These are phyloP conservation scores for Trichosporon sp. DNA, from an alignment of 1,284 basidiomycete genomes.

Conservation along the genomic window DNA sequence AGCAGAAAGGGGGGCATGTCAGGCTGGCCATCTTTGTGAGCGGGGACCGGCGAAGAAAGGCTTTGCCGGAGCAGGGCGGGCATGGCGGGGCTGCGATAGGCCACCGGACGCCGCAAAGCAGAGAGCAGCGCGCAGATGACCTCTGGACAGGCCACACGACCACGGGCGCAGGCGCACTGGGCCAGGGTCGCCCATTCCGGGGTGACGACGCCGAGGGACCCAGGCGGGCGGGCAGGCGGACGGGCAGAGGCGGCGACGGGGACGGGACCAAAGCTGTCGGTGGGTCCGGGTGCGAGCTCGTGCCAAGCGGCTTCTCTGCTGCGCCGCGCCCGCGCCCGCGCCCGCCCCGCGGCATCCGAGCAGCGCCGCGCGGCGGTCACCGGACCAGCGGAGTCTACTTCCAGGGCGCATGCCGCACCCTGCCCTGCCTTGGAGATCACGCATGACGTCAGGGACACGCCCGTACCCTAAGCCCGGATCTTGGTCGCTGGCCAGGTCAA, in stretches of 20 bases:
- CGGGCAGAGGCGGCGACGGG: not conserved
- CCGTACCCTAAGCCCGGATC: not conserved
- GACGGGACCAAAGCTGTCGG: not conserved
- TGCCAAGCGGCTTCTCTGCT: not conserved
- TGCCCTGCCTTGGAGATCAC: not conserved
- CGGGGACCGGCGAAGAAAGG: too few species aligned
- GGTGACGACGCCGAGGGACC: not conserved
- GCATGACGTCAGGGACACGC: not conserved
- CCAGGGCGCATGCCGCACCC: not conserved
- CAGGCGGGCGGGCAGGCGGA: not conserved
- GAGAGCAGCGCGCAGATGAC: not conserved
- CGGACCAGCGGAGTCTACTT: not conserved
- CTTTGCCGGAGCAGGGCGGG: not conserved
- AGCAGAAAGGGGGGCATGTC: not conserved
- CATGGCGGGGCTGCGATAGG: not conserved
- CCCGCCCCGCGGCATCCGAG: too few species aligned
- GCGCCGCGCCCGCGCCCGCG: too few species aligned
- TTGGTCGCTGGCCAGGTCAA: not conserved
- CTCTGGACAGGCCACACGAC: not conserved
- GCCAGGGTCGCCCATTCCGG: not conserved
- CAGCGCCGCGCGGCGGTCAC: not conserved
- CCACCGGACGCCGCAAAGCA: not conserved
- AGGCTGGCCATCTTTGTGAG: not conserved
- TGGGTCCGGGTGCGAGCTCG: not conserved
- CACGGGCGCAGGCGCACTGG: too few species aligned